Conservation (phyloP, 257 asterid species). For the Nicotiana noctiflora region DNA sequence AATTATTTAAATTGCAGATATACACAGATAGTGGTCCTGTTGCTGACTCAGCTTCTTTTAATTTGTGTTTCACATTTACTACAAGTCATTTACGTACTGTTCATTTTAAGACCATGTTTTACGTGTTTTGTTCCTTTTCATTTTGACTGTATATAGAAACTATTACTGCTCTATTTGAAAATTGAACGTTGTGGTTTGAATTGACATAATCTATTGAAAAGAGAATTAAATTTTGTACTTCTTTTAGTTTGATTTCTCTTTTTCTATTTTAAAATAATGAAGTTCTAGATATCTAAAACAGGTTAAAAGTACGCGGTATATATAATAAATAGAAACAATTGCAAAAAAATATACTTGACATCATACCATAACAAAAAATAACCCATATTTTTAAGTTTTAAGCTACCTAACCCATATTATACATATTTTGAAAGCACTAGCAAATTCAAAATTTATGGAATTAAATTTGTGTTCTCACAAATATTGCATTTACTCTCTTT, state of each 20-base stretch:
- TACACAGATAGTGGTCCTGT: not conserved
- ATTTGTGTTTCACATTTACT: not conserved
- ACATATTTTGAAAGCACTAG: no score
- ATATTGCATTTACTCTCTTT: no score
- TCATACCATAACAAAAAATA: no score
- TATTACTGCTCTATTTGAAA: not conserved
- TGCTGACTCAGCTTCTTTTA: not conserved
- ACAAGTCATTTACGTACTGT: not conserved
- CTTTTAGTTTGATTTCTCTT: not conserved
- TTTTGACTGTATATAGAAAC: not conserved
- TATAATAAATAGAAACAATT: no score
- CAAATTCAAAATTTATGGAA: no score
- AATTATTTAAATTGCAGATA: slow-evolving; percentile 1
- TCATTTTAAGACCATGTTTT: not conserved
- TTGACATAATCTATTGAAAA: not conserved
- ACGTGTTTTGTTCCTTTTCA: not conserved
- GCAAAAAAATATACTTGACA: no score
- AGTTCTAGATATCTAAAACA: no score
- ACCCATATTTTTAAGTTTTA: no score
- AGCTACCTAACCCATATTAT: no score
- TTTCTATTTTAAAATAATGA: not conserved
- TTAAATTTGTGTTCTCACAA: no score
- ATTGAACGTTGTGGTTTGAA: not conserved
- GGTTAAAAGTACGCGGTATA: no score
- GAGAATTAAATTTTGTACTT: not conserved